A percentile compares a stretch with the other conserved stretches of the same genome.
phyloP scores from a whole-genome alignment of 1,284 basidiomycete species.

The Somion occarium region DNA sequence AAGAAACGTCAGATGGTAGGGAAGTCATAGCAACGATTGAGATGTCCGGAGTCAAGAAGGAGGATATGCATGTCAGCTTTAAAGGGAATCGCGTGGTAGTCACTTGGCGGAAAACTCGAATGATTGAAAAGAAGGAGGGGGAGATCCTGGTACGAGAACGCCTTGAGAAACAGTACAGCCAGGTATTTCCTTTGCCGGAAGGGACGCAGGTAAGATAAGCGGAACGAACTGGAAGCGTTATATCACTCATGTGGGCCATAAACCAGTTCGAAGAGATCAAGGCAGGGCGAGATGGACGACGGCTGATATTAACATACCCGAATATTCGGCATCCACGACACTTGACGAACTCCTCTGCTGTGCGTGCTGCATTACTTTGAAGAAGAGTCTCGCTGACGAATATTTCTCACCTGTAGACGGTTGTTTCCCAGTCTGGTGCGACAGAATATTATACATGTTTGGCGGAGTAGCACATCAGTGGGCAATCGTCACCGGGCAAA shows the following conservation, averaged over 20 bases:
- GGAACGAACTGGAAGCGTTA: neutral
- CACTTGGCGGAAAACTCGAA: conserved; percentile 57
- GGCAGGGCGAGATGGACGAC: conserved; percentile 54
- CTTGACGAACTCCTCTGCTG: neutral
- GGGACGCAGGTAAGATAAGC: conserved; percentile 37
- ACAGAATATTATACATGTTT: no score
- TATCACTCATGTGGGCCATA: neutral
- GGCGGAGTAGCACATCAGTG: no score
- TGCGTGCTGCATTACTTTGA: neutral
- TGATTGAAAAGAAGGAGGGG: conserved; percentile 55
- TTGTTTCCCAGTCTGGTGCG: no score
- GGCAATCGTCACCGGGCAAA: no score
- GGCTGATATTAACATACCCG: conserved; percentile 59
- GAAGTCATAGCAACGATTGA: conserved; percentile 49
- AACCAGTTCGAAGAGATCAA: conserved; percentile 68
- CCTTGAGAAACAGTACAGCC: conserved; percentile 46
- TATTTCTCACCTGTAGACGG: neutral
- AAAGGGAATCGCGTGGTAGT: conserved; percentile 56
- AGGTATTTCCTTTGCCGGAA: conserved; percentile 43
- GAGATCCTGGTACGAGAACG: conserved; percentile 56
- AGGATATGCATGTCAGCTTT: conserved; percentile 69
- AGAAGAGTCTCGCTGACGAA: neutral
- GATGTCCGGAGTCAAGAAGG: conserved; percentile 58
- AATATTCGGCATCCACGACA: conserved; percentile 28
- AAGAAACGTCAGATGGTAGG: conserved; percentile 57